Evolutionary conservation across 306 rosid genomes (phyloP).

Genomic region (Vigna mungo): DNA sequence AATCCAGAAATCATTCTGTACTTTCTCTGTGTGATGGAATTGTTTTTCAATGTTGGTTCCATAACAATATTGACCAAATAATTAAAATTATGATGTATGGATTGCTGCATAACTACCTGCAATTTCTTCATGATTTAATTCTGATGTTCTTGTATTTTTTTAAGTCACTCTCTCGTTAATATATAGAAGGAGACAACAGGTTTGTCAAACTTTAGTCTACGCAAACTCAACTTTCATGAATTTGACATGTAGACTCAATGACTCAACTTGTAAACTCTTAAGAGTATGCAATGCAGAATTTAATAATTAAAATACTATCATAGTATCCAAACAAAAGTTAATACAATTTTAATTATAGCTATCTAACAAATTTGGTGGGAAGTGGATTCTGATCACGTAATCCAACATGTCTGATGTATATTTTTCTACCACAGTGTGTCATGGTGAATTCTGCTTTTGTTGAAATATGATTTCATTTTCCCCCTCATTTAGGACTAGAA

Average conservation of each 20-base stretch:
- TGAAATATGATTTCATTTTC: conserved; percentile 9
- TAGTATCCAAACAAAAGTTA: background rate
- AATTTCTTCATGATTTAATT: background rate
- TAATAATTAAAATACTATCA: background rate
- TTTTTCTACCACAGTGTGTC: conserved; percentile 27
- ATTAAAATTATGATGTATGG: conserved; percentile 7
- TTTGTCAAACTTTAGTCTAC: background rate
- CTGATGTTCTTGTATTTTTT: conserved; percentile 11
- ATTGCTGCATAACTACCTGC: background rate
- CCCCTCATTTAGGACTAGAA: conserved; percentile 69
- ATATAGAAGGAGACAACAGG: conserved; percentile 30
- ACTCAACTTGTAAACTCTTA: background rate
- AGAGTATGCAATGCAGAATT: background rate
- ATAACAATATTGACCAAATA: background rate
- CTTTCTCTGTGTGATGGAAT: background rate
- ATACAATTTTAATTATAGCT: background rate
- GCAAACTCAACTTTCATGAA: background rate
- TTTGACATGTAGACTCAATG: background rate
- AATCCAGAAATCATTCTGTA: background rate
- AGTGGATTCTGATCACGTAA: background rate
- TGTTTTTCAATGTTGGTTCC: background rate
- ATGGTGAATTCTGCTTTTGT: background rate
- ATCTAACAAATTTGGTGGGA: background rate
- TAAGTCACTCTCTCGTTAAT: background rate
- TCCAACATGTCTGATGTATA: conserved; percentile 15